Base-by-base conservation (phyloP, 257 asterid species). In the Verbena officinalis region DNA sequence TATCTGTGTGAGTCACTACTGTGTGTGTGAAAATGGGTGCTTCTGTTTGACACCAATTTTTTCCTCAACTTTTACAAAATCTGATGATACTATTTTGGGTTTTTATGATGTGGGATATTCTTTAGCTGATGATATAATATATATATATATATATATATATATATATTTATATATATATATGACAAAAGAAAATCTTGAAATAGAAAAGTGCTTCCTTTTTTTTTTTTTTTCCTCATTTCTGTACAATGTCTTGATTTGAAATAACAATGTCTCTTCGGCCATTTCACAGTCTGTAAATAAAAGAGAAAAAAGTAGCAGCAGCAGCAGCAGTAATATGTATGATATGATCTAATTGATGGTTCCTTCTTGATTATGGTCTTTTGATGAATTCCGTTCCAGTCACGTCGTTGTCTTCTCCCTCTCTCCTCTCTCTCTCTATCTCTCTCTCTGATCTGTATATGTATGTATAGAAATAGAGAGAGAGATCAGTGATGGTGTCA, bases 311-410 rank as follows among this genome's bases (percentile, higher is more conserved):
- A n/a, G n/a, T n/a, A n/a, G n/a, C n/a, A n/a, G n/a, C n/a, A n/a
- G n/a, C n/a, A n/a, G 52, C 19, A 55, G 46, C 64, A 53, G 5
- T 27, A n/a, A n/a, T 52, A 46, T 33, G 27, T 40, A 38, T 27
- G n/a, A 23, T 24, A 20, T 1, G 5, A 65, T 46, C 56, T 21
- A 52, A 23, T 67, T 50, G 43, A 63, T 65, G 53, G 30, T 44
- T 33, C 53, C 68, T 55, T 60, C 43, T 39, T 50, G 6, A 30
- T 61, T 44, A 8, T 76, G 59, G 55, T 16, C 46, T 68, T 64
- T 74, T 75, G 74, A 77, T 76, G 77, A 73, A 75, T 81, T 80
- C 75, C 68, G 78, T 72, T 77, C 78, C 73, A 56, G 90, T 85
- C 81, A 83, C 61, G 90, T 83, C 84, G 69, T 78, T 79, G 69